Conservation (phyloP, 2,329 filamentous ascomycete species). For the Aspergillus quadrilineatus region DNA sequence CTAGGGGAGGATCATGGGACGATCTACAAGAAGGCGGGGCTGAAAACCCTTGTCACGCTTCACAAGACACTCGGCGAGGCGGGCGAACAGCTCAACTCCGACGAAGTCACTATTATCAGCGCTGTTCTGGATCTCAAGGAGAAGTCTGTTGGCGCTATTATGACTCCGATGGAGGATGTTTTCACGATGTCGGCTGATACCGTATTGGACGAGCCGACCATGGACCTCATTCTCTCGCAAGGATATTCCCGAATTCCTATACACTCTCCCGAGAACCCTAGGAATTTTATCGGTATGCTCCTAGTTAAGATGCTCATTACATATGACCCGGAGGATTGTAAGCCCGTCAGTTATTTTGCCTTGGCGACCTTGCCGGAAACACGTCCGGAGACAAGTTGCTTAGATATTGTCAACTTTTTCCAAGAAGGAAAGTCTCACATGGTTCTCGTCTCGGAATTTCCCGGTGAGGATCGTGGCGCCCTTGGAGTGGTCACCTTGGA, state of each 20-base stretch:
- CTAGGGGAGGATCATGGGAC: conserved; percentile 95
- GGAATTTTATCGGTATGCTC: conserved; percentile 95
- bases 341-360: conserved; percentile 83
- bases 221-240: conserved; percentile 88
- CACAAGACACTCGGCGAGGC: conserved; percentile 88
- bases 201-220: conserved; percentile 85
- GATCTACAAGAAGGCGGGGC: conserved; percentile 94
- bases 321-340: conserved; percentile 91
- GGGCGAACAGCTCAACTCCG: conserved; percentile 84
- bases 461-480: conserved; percentile 87
- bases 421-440: conserved; percentile 99
- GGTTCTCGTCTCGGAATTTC: conserved; percentile 88
- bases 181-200: conserved; percentile 97
- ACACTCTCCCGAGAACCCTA: conserved; percentile 76
- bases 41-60: conserved; percentile 93
- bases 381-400: conserved; percentile 87
- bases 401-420: conserved; percentile 99
- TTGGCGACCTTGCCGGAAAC: conserved; percentile 94
- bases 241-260: conserved; percentile 97
- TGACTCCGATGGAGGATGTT: conserved; percentile 98
- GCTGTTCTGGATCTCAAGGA: conserved; percentile 95
- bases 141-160: conserved; percentile 90
- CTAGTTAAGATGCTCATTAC: conserved; percentile 98
- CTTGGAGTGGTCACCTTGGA: conserved; percentile 93
- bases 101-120: conserved; percentile 98